A percentile compares a stretch with the other conserved stretches of the same genome.
phyloP scores from a whole-genome alignment of 106 monocot genomes.

The Dendrobium huoshanense region DNA sequence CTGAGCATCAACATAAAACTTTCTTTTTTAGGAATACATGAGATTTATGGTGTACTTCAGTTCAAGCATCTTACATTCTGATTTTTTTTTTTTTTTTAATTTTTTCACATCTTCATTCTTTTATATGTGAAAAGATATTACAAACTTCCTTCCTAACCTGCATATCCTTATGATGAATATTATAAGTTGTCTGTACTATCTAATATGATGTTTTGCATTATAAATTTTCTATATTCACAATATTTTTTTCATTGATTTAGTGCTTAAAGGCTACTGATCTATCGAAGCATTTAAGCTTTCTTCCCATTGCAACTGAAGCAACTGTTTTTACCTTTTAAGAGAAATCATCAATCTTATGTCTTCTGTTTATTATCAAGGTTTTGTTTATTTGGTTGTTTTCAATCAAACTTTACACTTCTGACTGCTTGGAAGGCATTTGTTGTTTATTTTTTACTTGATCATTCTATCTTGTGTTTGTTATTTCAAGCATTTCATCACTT shows the following conservation, averaged over 20 bases:
- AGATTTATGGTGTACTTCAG: neutral
- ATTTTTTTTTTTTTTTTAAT: neutral
- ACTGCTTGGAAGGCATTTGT: neutral
- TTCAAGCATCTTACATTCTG: neutral
- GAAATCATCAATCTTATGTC: neutral
- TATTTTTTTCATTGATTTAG: neutral
- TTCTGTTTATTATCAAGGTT: neutral
- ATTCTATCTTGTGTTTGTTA: too few species aligned
- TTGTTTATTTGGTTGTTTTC: neutral
- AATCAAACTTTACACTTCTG: neutral
- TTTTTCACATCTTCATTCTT: neutral
- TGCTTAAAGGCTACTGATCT: neutral
- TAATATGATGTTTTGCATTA: neutral
- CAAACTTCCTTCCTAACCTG: neutral
- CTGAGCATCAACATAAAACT: neutral
- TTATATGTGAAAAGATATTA: neutral
- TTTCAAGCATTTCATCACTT: neutral
- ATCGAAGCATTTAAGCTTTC: neutral
- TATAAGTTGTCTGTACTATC: neutral
- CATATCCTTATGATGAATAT: neutral
- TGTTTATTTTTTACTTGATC: neutral
- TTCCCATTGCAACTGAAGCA: neutral
- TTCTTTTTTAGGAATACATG: neutral
- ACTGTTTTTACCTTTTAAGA: neutral
- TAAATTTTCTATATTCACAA: neutral